Percentiles rank a stretch among this genome's conserved stretches.
Evolutionary conservation across 2,329 filamentous ascomycete species (phyloP).

Genomic region (Sclerotinia subarctica): DNA sequence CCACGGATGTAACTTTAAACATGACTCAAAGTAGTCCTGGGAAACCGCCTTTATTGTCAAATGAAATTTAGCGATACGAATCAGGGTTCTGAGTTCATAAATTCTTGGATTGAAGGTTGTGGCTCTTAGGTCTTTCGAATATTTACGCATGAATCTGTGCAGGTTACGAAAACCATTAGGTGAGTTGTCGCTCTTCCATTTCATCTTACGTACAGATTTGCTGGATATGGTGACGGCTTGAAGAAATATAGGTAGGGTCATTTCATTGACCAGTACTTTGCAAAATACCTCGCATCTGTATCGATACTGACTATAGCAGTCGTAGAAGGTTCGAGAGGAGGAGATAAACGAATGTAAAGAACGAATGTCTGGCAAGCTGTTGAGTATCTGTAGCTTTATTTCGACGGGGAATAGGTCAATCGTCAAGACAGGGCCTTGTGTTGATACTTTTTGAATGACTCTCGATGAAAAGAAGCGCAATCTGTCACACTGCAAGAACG

Average conservation of each 20-base stretch:
- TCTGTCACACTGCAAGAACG: background rate
- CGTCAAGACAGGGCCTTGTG: background rate
- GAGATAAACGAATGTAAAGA: background rate
- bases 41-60: background rate
- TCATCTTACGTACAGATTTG: background rate
- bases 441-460: no score
- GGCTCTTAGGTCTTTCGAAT: background rate
- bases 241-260: constrained; percentile 9
- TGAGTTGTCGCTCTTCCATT: background rate
- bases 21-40: background rate
- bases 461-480: background rate
- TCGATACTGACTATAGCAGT: background rate
- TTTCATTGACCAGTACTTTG: background rate
- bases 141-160: background rate
- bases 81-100: background rate
- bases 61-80: background rate
- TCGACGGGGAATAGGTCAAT: background rate
- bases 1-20: background rate
- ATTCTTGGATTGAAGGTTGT: background rate
- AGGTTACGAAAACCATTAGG: background rate
- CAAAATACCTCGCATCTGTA: background rate
- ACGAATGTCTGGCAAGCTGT: background rate
- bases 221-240: background rate
- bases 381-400: background rate
- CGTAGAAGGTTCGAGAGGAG: background rate